These are phyloP conservation scores for Neoarthrinium moseri DNA, from an alignment of 2,329 filamentous ascomycete genomes.

Conservation along the genomic window DNA sequence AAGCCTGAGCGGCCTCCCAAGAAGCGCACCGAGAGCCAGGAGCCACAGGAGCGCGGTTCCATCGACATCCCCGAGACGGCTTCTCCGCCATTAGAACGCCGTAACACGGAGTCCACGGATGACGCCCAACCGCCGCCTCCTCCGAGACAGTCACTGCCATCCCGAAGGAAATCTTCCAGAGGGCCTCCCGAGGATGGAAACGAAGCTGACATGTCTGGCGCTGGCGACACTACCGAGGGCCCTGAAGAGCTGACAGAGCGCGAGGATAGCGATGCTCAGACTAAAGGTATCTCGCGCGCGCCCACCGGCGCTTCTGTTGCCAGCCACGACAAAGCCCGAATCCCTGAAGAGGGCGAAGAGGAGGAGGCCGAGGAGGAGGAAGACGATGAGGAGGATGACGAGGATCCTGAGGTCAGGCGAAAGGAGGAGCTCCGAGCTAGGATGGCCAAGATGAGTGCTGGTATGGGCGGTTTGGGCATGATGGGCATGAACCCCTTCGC, in stretches of 20 bases:
- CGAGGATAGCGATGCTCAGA: constrained; percentile 70
- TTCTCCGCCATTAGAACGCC: constrained; percentile 41
- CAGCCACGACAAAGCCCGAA: no score
- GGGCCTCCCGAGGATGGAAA: constrained; percentile 54
- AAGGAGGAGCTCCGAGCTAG: constrained; percentile 87
- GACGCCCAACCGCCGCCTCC: constrained; percentile 32
- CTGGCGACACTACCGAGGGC: constrained; percentile 62
- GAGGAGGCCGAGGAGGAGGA: constrained; percentile 59
- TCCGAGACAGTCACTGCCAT: constrained; percentile 37
- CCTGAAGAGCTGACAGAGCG: constrained; percentile 63
- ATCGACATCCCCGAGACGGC: constrained; percentile 33
- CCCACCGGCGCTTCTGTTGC: constrained; percentile 36
- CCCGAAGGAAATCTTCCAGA: constrained; percentile 53
- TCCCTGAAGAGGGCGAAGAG: constrained; percentile 35
- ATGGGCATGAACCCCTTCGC: constrained; percentile 90
- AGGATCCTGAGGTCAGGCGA: constrained; percentile 83
- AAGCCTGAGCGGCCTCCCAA: constrained; percentile 82
- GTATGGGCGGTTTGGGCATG: constrained; percentile 55
- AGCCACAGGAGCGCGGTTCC: constrained; percentile 25
- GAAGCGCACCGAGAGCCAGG: constrained; percentile 56
- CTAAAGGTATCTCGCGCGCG: constrained; percentile 37
- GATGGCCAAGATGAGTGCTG: constrained; percentile 98
- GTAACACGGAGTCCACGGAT: constrained; percentile 51
- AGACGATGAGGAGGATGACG: constrained; percentile 78
- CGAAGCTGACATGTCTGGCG: constrained; percentile 64